Evolutionary conservation across 345 rosid species (phyloP), one percentile per base, ranked within the genome.

Genomic region (Anacardium occidentale): DNA sequence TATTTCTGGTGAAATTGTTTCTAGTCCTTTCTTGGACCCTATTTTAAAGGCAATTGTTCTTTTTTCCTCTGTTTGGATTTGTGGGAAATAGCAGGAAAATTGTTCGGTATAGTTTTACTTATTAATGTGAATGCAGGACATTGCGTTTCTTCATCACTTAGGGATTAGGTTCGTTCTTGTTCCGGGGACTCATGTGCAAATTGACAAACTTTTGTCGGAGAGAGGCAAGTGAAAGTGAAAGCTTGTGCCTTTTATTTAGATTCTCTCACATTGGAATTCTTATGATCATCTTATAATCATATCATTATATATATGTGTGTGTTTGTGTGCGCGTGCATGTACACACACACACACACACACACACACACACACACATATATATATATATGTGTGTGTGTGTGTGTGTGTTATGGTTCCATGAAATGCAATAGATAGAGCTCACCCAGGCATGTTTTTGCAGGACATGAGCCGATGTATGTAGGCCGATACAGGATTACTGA

Each of bases 401-500:
- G n/a, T n/a, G n/a, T n/a, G n/a, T n/a, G n/a, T n/a, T n/a, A 45
- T 62, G 65, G 22, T 69, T 56, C 22, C 53, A 50, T 50, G 53
- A 69, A 57, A 17, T 72, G 66, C 60, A 25, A 66, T n/a, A 29
- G 61, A 42, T 75, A 14, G 57, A 48, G 62, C 55, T 62, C 68
- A 20, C 62, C 53, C 55, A 70, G 57, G 68, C 59, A 24, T 67
- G 59, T 24, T 48, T 37, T 79, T 79, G 81, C 81, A 95, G 99
- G 93, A 69, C 85, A 83, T 37, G 84, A 80, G 65, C 83, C 93
- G 44, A 86, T 87, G 72, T 85, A 91, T 84, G 82, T 77, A 7
- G 99, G 96, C 12, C 91, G 78, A 51, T 91, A 91, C 74, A 89
- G 99, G 84, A 86, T 92, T 26, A 92, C 98, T 20, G 99, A 95